These are phyloP conservation scores for Raddia guianensis DNA, from an alignment of 176 grass and related monocot genomes.

Conservation along the genomic window DNA sequence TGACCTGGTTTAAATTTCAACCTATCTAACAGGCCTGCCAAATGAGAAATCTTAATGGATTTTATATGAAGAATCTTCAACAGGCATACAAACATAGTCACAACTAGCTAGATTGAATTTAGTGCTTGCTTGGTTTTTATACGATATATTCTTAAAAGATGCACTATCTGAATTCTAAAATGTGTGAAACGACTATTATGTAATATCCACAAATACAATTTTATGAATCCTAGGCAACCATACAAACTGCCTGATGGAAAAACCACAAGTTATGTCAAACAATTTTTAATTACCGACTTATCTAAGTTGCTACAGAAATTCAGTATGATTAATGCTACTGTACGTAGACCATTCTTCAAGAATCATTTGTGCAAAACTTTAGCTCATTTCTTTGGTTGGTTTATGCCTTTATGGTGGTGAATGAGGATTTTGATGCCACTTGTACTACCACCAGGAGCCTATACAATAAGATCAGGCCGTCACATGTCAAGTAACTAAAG, in stretches of 20 bases:
- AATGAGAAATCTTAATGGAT: conserved; percentile 1
- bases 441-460: background rate
- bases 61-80: conserved; percentile 25
- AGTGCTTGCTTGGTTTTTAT: background rate
- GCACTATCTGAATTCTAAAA: background rate
- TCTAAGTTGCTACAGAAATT: background rate
- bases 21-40: background rate
- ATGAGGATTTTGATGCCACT: background rate
- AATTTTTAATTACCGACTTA: background rate
- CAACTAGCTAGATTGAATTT: background rate
- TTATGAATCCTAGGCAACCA: background rate
- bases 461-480: background rate
- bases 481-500: background rate
- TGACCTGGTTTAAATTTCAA: conserved; percentile 9
- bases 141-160: background rate
- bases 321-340: conserved; percentile 11
- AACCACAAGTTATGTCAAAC: background rate
- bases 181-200: background rate
- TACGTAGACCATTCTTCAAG: background rate
- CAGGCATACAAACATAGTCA: background rate
- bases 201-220: background rate
- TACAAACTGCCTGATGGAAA: conserved; percentile 1
- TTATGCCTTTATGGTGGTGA: background rate
- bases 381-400: background rate
- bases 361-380: background rate